Conservation (phyloP, 768 basidiomycete genomes). For the Tulasnella sp. region DNA sequence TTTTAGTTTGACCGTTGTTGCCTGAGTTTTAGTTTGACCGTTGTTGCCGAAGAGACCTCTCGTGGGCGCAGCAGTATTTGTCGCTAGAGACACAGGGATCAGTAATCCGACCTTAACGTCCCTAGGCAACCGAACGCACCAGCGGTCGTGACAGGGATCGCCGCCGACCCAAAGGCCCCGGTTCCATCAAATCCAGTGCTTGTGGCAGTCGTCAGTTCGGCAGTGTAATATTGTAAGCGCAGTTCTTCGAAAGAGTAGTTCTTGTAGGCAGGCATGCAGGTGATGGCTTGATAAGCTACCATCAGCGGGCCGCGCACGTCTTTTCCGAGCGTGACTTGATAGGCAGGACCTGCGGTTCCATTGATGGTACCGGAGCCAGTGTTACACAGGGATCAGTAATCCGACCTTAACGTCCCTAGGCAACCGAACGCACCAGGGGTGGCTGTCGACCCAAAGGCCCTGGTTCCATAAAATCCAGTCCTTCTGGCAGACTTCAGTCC, state of each 20-base stretch:
- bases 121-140: slow-evolving; percentile 45
- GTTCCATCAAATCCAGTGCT: slow-evolving; percentile 6
- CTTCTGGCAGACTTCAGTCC: slow-evolving; percentile 53
- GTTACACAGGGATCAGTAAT: slow-evolving; percentile 21
- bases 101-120: not conserved
- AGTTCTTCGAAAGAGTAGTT: slow-evolving; percentile 54
- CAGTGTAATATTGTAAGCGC: slow-evolving; percentile 65
- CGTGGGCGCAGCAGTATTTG: not conserved
- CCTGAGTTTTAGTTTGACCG: not conserved
- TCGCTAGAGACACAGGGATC: not conserved
- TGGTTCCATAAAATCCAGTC: not conserved
- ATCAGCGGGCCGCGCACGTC: slow-evolving; percentile 42
- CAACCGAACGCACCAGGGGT: slow-evolving; percentile 15
- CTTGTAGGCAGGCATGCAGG: slow-evolving; percentile 67
- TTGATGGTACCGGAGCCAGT: slow-evolving; percentile 27
- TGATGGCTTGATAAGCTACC: slow-evolving; percentile 73
- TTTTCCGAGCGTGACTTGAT: slow-evolving; percentile 53
- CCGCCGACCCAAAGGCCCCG: slow-evolving; percentile 16
- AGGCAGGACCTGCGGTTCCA: slow-evolving; percentile 62
- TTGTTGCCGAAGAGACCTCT: not conserved
- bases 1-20: too few species aligned
- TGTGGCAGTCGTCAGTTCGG: slow-evolving; percentile 57
- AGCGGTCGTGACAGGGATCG: slow-evolving; percentile 25
- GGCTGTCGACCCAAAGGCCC: not conserved
- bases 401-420: not conserved